phyloP scores from a whole-genome alignment of 768 basidiomycete species.

The Termitomyces sp. region DNA sequence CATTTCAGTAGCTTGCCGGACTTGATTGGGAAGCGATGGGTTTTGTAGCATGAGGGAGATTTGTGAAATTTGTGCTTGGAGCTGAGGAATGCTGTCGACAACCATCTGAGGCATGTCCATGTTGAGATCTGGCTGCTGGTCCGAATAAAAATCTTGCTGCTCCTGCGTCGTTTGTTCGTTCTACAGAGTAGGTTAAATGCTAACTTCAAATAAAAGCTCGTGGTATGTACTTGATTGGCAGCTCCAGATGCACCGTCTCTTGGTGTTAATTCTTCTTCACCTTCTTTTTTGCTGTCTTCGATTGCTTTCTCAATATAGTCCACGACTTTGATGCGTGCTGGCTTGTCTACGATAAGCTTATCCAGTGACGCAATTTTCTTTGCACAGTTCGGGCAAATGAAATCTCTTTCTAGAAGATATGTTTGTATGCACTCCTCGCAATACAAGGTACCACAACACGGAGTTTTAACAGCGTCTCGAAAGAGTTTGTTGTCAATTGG shows the following conservation, averaged over 20 bases:
- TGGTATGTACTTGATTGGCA: constrained; percentile 29
- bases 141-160: constrained; percentile 67
- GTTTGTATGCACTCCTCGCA: constrained; percentile 99
- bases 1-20: constrained; percentile 77
- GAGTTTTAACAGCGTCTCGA: constrained; percentile 91
- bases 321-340: constrained; percentile 67
- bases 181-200: constrained; percentile 9
- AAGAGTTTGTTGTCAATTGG: constrained; percentile 91
- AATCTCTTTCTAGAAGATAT: constrained; percentile 90
- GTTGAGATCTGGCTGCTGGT: constrained; percentile 60
- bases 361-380: constrained; percentile 87
- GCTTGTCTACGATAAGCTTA: constrained; percentile 77
- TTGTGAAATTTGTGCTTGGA: constrained; percentile 84
- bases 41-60: constrained; percentile 78
- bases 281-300: constrained; percentile 71
- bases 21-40: constrained; percentile 61
- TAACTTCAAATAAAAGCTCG: neutral
- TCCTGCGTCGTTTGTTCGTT: constrained; percentile 26
- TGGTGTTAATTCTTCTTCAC: constrained; percentile 35
- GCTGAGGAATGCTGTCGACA: constrained; percentile 70
- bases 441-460: constrained; percentile 86
- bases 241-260: constrained; percentile 17
- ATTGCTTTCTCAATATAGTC: constrained; percentile 82
- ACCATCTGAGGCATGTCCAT: constrained; percentile 71
- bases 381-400: constrained; percentile 86